Evolutionary conservation across 2,329 filamentous ascomycete genomes (phyloP).

Genomic region (Venturia pyrina): DNA sequence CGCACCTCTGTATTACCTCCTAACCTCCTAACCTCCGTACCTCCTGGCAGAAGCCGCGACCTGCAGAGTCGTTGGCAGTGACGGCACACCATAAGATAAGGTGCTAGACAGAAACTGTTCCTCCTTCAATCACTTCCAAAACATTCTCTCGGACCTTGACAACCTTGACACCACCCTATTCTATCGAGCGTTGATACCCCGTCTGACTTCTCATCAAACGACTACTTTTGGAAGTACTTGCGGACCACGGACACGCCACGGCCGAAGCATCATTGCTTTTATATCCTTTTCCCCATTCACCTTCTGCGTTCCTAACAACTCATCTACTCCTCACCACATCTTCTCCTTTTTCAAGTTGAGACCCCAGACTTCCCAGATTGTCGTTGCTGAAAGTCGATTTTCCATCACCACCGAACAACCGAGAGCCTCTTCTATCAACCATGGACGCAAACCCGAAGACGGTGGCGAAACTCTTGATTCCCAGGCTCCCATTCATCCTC

Average conservation of each 20-base stretch:
- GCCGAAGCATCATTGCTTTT: background rate
- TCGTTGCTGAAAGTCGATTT: background rate
- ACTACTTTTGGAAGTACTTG: background rate
- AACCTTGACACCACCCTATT: background rate
- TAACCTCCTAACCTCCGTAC: no score
- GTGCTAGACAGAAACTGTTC: background rate
- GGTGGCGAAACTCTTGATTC: conserved; percentile 4
- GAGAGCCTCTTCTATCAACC: background rate
- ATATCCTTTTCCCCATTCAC: background rate
- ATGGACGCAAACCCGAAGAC: background rate
- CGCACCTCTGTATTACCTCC: no score
- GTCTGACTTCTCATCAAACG: background rate
- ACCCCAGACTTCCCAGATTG: background rate
- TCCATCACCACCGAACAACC: background rate
- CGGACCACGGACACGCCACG: background rate
- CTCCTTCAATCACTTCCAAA: background rate
- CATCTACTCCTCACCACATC: background rate
- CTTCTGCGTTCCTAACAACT: background rate
- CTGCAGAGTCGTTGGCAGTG: no score
- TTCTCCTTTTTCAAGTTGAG: background rate
- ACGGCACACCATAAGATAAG: no score
- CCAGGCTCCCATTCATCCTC: conserved; percentile 8
- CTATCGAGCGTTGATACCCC: background rate
- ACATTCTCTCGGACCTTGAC: no score
- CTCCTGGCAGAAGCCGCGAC: no score